Evolutionary conservation across 768 basidiomycete species (phyloP), one percentile per base, ranked within the genome.

Genomic region (Phallus indusiatus): DNA sequence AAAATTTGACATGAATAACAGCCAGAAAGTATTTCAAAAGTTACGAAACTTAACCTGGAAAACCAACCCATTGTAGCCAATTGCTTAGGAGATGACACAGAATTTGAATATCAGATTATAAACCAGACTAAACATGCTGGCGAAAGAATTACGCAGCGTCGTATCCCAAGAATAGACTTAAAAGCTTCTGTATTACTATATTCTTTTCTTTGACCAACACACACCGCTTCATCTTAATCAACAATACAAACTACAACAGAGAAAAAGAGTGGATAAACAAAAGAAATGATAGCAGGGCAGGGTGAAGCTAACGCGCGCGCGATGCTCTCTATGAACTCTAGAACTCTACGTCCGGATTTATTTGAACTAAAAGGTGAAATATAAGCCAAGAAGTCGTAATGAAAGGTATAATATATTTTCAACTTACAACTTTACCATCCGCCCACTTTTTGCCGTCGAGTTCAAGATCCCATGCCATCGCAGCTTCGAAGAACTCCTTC

Each of bases 391-490:
- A 2, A 16, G 22, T 2, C n/a, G 54, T 18, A 16, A 28, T 50
- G 22, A 46, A 50, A 56, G 22, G 47, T 28, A 51, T 14, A 1
- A n/a, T 56, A 51, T 57, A 35, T 28, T 22, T 16, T n/a, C n/a
- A 28, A 81, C 90, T 77, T 70, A 91, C 87, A 71, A 84, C 88
- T 80, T 91, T 91, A 64, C 90, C 90, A 74, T 94, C 94, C 53
- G 74, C 84, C 90, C 91, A 96, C 71, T 82, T 81, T 82, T 90
- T 93, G 33, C 87, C 95, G 64, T 86, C 85, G 58, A 96, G 66
- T 74, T 87, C 84, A 61, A 95, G 74, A 75, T 95, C 93, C 95
- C 95, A 97, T 52, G 93, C 90, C 65, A 95, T 81, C 22, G 89
- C 90, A 65, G 79, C 88, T 79, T 93, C 91, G 69, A 98, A 94